phyloP scores from a whole-genome alignment of 768 basidiomycete genomes.

The Kwoniella sp. region DNA sequence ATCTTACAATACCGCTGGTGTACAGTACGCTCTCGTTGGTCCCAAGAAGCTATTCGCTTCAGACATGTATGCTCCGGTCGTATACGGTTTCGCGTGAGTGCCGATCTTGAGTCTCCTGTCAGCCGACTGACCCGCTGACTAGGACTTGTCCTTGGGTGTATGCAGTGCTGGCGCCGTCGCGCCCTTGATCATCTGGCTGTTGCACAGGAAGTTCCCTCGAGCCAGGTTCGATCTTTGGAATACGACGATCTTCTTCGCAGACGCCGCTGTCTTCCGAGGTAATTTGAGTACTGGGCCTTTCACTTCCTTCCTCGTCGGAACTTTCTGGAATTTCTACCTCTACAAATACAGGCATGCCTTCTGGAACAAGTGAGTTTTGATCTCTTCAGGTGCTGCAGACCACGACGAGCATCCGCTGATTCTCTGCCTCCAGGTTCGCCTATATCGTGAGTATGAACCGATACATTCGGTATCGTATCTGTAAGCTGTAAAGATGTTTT shows the following conservation, averaged over 20 bases:
- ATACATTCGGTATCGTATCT: neutral
- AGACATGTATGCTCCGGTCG: slow-evolving; percentile 11
- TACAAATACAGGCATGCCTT: slow-evolving; percentile 14
- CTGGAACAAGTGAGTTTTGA: slow-evolving; percentile 23
- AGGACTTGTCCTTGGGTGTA: neutral
- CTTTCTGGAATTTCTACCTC: slow-evolving; percentile 22
- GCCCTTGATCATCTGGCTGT: slow-evolving; percentile 17
- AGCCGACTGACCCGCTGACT: neutral
- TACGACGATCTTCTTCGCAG: slow-evolving; percentile 24
- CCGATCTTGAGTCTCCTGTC: neutral
- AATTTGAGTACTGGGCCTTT: slow-evolving; percentile 22
- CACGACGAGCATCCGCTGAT: neutral
- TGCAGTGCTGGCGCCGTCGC: slow-evolving; percentile 13
- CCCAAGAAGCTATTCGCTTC: slow-evolving; percentile 19
- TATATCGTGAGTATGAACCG: slow-evolving; percentile 14
- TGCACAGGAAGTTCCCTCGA: slow-evolving; percentile 17
- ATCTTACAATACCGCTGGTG: slow-evolving; percentile 20
- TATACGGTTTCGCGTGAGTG: slow-evolving; percentile 19
- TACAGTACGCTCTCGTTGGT: slow-evolving; percentile 20
- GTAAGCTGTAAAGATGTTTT: neutral
- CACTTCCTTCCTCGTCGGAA: slow-evolving; percentile 16
- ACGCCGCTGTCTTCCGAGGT: slow-evolving; percentile 18
- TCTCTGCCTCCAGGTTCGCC: slow-evolving; percentile 1
- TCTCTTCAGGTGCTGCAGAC: too few species aligned
- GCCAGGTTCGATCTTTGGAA: slow-evolving; percentile 17